These are phyloP conservation scores for Hypoxylon sp. DNA, from an alignment of 2,329 filamentous ascomycete genomes.

Conservation along the genomic window DNA sequence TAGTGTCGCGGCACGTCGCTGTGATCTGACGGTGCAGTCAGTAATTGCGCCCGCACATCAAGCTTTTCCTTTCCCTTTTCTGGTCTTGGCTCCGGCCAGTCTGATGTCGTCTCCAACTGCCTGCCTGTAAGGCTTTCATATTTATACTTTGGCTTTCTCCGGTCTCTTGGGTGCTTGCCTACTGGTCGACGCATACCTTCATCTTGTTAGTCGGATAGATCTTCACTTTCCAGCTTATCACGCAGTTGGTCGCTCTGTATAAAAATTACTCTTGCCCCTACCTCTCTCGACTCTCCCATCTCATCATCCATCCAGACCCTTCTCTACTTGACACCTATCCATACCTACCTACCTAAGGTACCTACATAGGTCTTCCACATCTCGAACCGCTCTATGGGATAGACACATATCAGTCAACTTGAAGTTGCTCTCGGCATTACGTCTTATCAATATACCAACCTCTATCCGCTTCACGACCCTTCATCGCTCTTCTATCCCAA, in stretches of 20 bases:
- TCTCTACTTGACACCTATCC: too few species aligned
- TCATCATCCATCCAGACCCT: not conserved
- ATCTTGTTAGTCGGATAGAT: not conserved
- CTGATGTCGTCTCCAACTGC: constrained; percentile 8
- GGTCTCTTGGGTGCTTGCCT: constrained; percentile 12
- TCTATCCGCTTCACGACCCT: not conserved
- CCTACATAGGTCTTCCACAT: not conserved
- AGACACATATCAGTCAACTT: not conserved
- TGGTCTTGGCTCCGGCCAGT: not conserved
- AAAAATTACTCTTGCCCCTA: not conserved
- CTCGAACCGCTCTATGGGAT: not conserved
- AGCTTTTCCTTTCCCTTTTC: constrained; percentile 4
- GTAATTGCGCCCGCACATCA: constrained; percentile 7
- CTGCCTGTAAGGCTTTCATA: too few species aligned
- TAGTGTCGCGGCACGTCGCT: constrained; percentile 4
- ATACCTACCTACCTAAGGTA: not conserved
- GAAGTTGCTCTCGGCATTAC: not conserved
- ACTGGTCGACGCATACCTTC: constrained; percentile 8
- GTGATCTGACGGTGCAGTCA: constrained; percentile 14
- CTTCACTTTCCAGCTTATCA: not conserved
- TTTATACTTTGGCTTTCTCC: constrained; percentile 7
- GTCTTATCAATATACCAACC: not conserved
- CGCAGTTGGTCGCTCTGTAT: not conserved
- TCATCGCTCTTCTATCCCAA: not conserved
- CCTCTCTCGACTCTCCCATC: not conserved